Evolutionary conservation across 1,284 basidiomycete species (phyloP), one percentile per base, ranked within the genome.

Genomic region (Ustilago bromivora): DNA sequence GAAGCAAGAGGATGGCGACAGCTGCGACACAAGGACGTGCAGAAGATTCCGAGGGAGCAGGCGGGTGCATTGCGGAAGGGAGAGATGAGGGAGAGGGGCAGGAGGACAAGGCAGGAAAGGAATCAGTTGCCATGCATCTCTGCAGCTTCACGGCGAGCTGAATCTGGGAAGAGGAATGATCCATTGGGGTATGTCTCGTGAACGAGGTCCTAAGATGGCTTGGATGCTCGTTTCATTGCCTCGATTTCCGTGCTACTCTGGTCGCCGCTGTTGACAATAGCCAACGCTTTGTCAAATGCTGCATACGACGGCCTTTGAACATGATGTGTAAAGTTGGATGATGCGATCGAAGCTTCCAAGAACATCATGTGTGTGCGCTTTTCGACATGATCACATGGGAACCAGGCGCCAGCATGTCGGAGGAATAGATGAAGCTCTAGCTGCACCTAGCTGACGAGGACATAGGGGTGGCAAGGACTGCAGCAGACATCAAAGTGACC

Each of bases 31-130:
- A 13, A 49, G 36, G 65, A 72, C 32, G 70, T 64, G 70, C 64
- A 67, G 60, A 55, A 57, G 64, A 72, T 72, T 72, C 64, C 70
- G 41, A 35, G 57, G 47, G n/a, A 72, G 70, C 70, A 72, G 70
- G 70, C 70, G 53, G 71, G 65, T 72, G 71, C 71, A 72, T 67
- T 61, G 69, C 69, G 62, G 61, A 57, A 61, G 57, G 11, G 36
- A 28, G 12, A 38, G 54, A 47, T 17, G 23, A 51, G 52, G 8
- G 35, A 31, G 19, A 51, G 9, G 46, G 46, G n/a, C 11, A 35
- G 19, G 32, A 56, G 32, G 35, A 61, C 43, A 49, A 9, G 38
- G 43, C 41, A 41, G 28, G 11, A 40, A 35, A 54, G 47, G 53
- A n/a, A 43, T 35, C 11, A 40, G 15, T 10, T 40, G 15, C 2